These are phyloP conservation scores for Claviceps humidiphila DNA, from an alignment of 2,329 filamentous ascomycete species.

Conservation along the genomic window DNA sequence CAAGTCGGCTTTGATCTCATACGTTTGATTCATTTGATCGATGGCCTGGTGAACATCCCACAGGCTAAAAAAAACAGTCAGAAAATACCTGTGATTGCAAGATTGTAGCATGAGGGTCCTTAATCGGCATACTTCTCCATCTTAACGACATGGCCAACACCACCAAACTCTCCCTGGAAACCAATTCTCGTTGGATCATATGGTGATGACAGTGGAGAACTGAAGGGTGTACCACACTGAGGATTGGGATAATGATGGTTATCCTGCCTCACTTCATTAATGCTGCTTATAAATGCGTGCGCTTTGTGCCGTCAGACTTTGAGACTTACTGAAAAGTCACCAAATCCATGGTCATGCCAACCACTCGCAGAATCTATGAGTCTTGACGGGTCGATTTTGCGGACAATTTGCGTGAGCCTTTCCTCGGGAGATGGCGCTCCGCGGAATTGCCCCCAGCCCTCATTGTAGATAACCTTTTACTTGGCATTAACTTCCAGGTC, in stretches of 20 bases:
- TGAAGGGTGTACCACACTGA: conserved; percentile 58
- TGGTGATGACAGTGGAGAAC: conserved; percentile 41
- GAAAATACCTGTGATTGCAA: not conserved
- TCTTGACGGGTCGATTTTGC: conserved; percentile 46
- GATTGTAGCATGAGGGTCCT: not conserved
- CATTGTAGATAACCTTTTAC: conserved; percentile 51
- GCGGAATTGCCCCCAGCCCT: conserved; percentile 53
- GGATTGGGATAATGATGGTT: conserved; percentile 62
- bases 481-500: not conserved
- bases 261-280: conserved; percentile 27
- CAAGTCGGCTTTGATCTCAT: conserved; percentile 47
- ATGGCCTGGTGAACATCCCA: conserved; percentile 52
- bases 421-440: conserved; percentile 40
- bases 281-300: not conserved
- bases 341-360: conserved; percentile 55
- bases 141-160: conserved; percentile 51
- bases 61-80: conserved; percentile 26
- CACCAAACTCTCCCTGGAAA: conserved; percentile 60
- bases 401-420: conserved; percentile 39
- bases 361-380: conserved; percentile 50
- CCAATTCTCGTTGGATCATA: conserved; percentile 48
- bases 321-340: conserved; percentile 39
- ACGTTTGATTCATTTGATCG: conserved; percentile 49
- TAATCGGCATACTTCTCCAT: conserved; percentile 39
- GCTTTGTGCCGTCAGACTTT: not conserved